Conservation (phyloP, 1,284 basidiomycete species). For the Schizopora paradoxa region DNA sequence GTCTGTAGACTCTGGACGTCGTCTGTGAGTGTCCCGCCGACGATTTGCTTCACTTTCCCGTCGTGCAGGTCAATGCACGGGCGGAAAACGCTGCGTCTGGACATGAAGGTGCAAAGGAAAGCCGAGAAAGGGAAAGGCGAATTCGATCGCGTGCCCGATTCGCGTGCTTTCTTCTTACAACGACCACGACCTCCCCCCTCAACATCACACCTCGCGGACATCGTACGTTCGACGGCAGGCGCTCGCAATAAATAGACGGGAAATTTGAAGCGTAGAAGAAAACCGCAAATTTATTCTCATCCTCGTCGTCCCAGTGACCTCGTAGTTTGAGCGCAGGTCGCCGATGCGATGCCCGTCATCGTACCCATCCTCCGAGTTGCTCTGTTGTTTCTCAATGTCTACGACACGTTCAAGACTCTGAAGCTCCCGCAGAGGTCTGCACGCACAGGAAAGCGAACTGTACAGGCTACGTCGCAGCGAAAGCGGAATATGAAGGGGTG, state of each 20-base stretch:
- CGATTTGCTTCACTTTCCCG: constrained; percentile 96
- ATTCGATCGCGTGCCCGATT: too few species aligned
- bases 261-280: too few species aligned
- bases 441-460: constrained; percentile 55
- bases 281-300: too few species aligned
- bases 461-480: constrained; percentile 61
- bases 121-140: too few species aligned
- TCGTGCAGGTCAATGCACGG: constrained; percentile 98
- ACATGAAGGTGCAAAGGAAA: constrained; percentile 5
- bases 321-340: too few species aligned
- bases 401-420: constrained; percentile 76
- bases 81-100: constrained; percentile 51
- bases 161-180: too few species aligned
- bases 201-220: too few species aligned
- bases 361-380: constrained; percentile 60
- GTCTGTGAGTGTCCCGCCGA: constrained; percentile 87
- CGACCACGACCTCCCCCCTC: too few species aligned
- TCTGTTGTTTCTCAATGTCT: constrained; percentile 72
- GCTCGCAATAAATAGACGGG: too few species aligned
- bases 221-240: too few species aligned
- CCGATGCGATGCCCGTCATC: constrained; percentile 54
- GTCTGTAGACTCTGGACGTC: constrained; percentile 67
- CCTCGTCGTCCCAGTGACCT: too few species aligned
- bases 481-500: constrained; percentile 81
- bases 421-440: constrained; percentile 57